phyloP scores from a whole-genome alignment of 257 asterid genomes.

The Solanum corneliomulleri region DNA sequence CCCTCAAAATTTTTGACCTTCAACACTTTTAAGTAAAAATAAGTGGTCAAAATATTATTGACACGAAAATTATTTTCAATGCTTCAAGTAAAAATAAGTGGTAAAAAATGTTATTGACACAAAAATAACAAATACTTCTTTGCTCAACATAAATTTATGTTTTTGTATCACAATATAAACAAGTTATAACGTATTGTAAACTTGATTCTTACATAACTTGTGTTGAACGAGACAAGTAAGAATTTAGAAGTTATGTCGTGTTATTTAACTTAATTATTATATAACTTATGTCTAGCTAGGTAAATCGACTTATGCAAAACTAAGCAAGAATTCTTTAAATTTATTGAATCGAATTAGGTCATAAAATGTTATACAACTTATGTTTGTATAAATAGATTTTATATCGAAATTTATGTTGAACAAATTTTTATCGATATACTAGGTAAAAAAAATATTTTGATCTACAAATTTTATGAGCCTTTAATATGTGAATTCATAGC shows the following conservation, averaged over 20 bases:
- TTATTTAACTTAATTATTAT: not conserved
- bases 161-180: too few species aligned
- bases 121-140: not conserved
- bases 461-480: not conserved
- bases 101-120: too few species aligned
- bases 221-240: not conserved
- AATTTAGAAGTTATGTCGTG: not conserved
- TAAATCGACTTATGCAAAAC: too few species aligned
- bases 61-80: accelerated
- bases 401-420: not conserved
- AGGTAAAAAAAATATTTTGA: too few species aligned
- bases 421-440: too few species aligned
- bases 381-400: too few species aligned
- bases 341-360: not conserved
- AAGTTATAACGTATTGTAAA: accelerated
- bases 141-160: not conserved
- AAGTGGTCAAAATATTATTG: too few species aligned
- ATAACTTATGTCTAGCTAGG: not conserved
- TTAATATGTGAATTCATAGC: not conserved
- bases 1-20: not conserved
- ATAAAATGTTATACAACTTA: not conserved
- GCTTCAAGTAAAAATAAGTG: too few species aligned
- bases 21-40: too few species aligned
- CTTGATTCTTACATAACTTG: too few species aligned
- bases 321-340: not conserved